Base-by-base conservation (phyloP, 768 basidiomycete species). In the Mycena rosella region DNA sequence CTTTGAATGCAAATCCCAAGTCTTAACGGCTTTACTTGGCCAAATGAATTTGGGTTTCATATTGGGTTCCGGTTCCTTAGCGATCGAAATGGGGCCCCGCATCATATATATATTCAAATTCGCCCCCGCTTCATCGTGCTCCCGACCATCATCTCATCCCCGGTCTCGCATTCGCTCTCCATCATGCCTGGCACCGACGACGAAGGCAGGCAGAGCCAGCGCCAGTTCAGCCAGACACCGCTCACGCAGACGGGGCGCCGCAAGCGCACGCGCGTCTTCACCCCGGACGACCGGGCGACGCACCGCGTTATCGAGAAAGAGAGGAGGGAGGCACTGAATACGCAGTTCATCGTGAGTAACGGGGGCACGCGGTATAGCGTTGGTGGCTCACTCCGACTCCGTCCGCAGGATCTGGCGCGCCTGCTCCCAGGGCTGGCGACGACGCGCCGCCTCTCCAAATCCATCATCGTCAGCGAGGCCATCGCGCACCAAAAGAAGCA, bases 301-400 rank as follows among this genome's bases (percentile, higher is more conserved):
- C 36, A 54, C 42, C 49, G 36, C 4, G 61, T 52, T 7, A 27
- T 45, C 32, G 61, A 62, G 38, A 62, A 62, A 38, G 51, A 62
- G 49, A 22, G 52, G 15, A 14, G 51, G 3, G 61, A 62, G 49
- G 52, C 61, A 11, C 47, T 62, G 61, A 62, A 52, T 53, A 40
- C 36, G 6, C 61, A 40, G 18, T 62, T 62, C 24, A 52, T 62
- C 18, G 61, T 62, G 61, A 22, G 61, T 55, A 2, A n/a, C n/a
- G n/a, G n/a, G n/a, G n/a, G n/a, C n/a, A n/a, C n/a, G n/a, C n/a
- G n/a, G n/a, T n/a, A n/a, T n/a, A n/a, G n/a, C n/a, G n/a, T n/a
- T n/a, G n/a, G 14, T 26, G 22, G 32, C 38, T 22, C 26, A 30
- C 51, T 10, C 27, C 17, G 8, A 9, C 6, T 5, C 27, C 2